These are phyloP conservation scores for Mucor racemosus DNA, from an alignment of 371 early-diverging fungal genomes.

Conservation along the genomic window DNA sequence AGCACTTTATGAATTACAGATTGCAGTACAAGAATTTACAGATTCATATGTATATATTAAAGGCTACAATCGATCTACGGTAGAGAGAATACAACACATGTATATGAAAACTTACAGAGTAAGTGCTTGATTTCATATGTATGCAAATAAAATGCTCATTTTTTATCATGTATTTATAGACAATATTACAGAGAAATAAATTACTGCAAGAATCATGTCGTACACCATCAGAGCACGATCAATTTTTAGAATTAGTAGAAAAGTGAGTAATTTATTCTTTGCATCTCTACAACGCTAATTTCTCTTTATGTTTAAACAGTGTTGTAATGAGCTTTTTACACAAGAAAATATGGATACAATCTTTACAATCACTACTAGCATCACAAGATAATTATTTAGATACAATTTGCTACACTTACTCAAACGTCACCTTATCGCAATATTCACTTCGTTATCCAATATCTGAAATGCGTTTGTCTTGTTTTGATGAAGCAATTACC, in stretches of 20 bases:
- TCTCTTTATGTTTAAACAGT: conserved; percentile 29
- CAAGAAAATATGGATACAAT: conserved; percentile 64
- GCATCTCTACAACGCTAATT: background rate
- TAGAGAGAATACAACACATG: conserved; percentile 66
- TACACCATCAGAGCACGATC: conserved; percentile 58
- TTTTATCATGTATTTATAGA: conserved; percentile 23
- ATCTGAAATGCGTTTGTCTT: conserved; percentile 44
- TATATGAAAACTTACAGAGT: conserved; percentile 57
- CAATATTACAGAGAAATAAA: conserved; percentile 47
- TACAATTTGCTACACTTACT: conserved; percentile 38
- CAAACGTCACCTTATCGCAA: conserved; percentile 40
- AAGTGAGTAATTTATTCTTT: conserved; percentile 43
- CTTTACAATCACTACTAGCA: conserved; percentile 51
- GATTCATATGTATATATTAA: conserved; percentile 68
- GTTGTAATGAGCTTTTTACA: conserved; percentile 63
- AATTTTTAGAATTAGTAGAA: conserved; percentile 62
- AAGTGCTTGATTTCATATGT: background rate
- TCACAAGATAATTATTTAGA: conserved; percentile 49
- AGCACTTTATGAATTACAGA: conserved; percentile 53
- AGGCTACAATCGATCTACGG: conserved; percentile 58
- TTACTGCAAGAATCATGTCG: conserved; percentile 48
- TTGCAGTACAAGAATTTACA: conserved; percentile 59
- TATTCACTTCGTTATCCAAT: conserved; percentile 50
- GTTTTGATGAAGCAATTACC: conserved; percentile 38
- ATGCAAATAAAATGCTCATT: background rate